Evolutionary conservation across 2,329 filamentous ascomycete species (phyloP).

Genomic region (Fonsecaea pugnacius): DNA sequence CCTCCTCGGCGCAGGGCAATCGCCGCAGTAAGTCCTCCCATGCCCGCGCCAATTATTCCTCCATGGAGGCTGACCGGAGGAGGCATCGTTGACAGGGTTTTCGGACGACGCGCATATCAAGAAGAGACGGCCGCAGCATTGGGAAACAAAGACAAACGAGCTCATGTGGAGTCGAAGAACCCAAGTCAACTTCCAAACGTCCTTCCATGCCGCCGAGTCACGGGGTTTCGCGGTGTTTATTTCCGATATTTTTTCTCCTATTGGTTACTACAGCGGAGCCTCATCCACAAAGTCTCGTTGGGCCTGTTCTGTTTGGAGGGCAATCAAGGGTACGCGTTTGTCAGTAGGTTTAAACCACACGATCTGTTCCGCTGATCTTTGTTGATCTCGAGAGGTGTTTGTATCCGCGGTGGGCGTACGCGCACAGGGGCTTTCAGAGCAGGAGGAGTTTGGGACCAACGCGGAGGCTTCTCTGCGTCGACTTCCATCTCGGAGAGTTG

Average conservation of each 20-base stretch:
- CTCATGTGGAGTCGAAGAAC: neutral
- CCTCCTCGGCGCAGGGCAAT: conserved; percentile 49
- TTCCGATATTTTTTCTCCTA: no score
- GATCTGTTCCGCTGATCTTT: conserved; percentile 79
- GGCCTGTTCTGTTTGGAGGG: conserved; percentile 96
- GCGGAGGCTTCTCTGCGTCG: conserved; percentile 47
- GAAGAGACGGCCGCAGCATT: neutral
- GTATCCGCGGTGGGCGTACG: conserved; percentile 40
- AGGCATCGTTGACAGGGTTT: conserved; percentile 7
- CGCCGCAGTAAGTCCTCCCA: conserved; percentile 50
- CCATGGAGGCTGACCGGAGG: conserved; percentile 29
- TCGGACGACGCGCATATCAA: neutral
- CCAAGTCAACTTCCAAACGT: conserved; percentile 10
- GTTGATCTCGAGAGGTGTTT: conserved; percentile 67
- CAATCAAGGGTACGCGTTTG: conserved; percentile 96
- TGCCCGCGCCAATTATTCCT: conserved; percentile 45
- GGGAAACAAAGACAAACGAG: conserved; percentile 17
- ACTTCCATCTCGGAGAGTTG: conserved; percentile 34
- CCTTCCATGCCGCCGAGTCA: conserved; percentile 12
- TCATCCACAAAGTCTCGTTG: conserved; percentile 98
- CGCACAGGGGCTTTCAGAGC: conserved; percentile 70
- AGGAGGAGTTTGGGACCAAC: conserved; percentile 73
- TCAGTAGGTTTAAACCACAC: conserved; percentile 99
- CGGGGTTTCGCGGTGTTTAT: no score
- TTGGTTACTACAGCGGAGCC: no score